A percentile compares a stretch with the other conserved stretches of the same genome.
Evolutionary conservation across 176 grass and related monocot species (phyloP).

Genomic region (Eragrostis nindensis): DNA sequence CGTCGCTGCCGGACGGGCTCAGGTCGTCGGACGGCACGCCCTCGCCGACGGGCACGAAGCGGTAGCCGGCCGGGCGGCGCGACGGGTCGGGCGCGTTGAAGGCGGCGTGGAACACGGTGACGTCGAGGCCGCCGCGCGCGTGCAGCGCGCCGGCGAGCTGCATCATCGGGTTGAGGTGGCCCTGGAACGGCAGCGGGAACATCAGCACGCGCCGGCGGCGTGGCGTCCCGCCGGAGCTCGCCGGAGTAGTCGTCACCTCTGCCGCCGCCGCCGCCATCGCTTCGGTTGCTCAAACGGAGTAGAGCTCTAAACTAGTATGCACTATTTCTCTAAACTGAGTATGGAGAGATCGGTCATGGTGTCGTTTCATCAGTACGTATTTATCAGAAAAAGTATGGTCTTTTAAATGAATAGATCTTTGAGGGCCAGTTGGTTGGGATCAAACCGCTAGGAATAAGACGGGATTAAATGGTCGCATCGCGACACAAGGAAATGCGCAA

Average conservation of each 20-base stretch:
- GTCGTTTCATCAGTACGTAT: too few relatives aligned
- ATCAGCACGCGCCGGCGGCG: conserved; percentile 27
- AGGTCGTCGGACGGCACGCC: neutral
- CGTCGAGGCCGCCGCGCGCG: conserved; percentile 17
- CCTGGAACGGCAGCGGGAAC: conserved; percentile 57
- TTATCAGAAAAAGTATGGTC: too few relatives aligned
- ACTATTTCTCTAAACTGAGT: too few relatives aligned
- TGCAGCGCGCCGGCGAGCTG: conserved; percentile 44
- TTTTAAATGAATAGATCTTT: too few relatives aligned
- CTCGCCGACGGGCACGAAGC: conserved; percentile 17
- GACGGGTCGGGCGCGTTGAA: conserved; percentile 36
- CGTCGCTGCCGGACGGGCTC: neutral
- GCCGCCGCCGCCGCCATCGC: neutral
- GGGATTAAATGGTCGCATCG: too few relatives aligned
- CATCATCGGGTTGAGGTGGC: conserved; percentile 60
- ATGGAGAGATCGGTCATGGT: too few relatives aligned
- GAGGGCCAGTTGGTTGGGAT: too few relatives aligned
- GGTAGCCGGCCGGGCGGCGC: conserved; percentile 3
- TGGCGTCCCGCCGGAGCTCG: neutral
- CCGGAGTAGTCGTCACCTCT: neutral
- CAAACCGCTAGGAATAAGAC: too few relatives aligned
- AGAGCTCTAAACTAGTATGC: too few relatives aligned
- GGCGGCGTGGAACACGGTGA: conserved; percentile 50
- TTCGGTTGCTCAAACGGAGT: too few relatives aligned
- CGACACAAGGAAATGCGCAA: too few relatives aligned